Conservation (phyloP, 2,329 filamentous ascomycete genomes). For the Apiospora koreana region DNA sequence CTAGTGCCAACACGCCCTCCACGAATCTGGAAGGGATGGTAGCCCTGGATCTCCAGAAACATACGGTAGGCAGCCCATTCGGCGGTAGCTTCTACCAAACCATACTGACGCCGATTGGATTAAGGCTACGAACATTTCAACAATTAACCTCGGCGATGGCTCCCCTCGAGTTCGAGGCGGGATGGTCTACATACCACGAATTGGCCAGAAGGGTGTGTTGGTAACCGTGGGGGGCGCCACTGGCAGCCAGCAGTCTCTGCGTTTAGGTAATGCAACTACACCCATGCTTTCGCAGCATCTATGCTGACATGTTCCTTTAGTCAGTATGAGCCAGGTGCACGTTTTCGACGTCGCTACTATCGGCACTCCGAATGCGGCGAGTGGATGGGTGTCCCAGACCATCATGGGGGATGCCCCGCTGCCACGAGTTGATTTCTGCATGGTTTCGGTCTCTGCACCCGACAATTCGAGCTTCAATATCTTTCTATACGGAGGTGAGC, state of each 20-base stretch:
- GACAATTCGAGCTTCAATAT: constrained; percentile 51
- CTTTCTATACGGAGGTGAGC: constrained; percentile 49
- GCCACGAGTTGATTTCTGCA: constrained; percentile 45
- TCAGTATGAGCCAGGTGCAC: constrained; percentile 35
- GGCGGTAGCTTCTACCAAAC: not conserved
- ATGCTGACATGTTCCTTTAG: not conserved
- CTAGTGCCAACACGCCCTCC: not conserved
- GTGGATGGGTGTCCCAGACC: constrained; percentile 43
- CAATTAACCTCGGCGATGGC: constrained; percentile 28
- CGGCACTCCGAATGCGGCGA: constrained; percentile 32
- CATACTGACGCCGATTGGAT: not conserved
- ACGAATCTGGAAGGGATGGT: constrained; percentile 38
- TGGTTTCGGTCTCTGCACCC: constrained; percentile 38
- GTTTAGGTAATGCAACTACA: constrained; percentile 12
- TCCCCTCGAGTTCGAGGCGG: constrained; percentile 37
- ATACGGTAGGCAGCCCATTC: constrained; percentile 20
- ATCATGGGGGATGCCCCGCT: constrained; percentile 41
- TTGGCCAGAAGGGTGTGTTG: constrained; percentile 38
- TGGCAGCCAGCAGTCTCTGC: constrained; percentile 15
- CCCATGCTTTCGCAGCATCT: too few relatives aligned
- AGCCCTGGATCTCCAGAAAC: constrained; percentile 36
- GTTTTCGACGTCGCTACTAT: constrained; percentile 38
- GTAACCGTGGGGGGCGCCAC: constrained; percentile 39
- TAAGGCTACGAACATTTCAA: constrained; percentile 38
- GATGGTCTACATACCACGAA: constrained; percentile 36